Evolutionary conservation across 2,329 filamentous ascomycete species (phyloP).

Genomic region (Venturiaceae sp.): DNA sequence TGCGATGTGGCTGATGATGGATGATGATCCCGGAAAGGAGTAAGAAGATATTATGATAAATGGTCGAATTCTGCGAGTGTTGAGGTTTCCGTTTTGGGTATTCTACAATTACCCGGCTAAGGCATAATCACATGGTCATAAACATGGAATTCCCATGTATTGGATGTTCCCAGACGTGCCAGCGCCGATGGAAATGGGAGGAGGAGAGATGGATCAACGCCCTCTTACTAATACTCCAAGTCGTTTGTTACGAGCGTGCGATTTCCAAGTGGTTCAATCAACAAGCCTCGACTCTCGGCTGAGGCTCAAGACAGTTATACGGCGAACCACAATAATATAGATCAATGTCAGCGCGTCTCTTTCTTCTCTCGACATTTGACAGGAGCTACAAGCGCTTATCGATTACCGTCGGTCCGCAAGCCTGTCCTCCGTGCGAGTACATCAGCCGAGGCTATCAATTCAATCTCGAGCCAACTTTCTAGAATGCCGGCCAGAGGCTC

Average conservation of each 20-base stretch:
- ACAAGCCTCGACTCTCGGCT: too few species aligned
- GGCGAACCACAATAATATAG: not conserved
- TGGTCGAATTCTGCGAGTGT: not conserved
- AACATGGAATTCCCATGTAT: not conserved
- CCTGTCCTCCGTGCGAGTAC: too few species aligned
- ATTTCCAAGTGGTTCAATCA: too few species aligned
- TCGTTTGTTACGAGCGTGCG: too few species aligned
- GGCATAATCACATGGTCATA: not conserved
- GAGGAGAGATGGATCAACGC: not conserved
- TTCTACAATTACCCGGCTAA: not conserved
- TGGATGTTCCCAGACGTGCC: not conserved
- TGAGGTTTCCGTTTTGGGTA: not conserved
- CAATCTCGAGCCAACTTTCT: not conserved
- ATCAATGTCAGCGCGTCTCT: not conserved
- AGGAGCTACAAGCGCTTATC: not conserved
- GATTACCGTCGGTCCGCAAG: not conserved
- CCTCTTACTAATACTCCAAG: too few species aligned
- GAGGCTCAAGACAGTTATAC: not conserved
- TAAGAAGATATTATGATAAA: not conserved
- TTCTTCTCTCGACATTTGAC: not conserved
- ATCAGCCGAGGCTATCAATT: too few species aligned
- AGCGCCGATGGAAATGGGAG: not conserved
- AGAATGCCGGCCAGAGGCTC: not conserved
- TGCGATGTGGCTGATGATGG: not conserved
- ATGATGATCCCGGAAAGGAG: not conserved